Conservation (phyloP, 306 rosid species). For the Leucaena leucocephala region DNA sequence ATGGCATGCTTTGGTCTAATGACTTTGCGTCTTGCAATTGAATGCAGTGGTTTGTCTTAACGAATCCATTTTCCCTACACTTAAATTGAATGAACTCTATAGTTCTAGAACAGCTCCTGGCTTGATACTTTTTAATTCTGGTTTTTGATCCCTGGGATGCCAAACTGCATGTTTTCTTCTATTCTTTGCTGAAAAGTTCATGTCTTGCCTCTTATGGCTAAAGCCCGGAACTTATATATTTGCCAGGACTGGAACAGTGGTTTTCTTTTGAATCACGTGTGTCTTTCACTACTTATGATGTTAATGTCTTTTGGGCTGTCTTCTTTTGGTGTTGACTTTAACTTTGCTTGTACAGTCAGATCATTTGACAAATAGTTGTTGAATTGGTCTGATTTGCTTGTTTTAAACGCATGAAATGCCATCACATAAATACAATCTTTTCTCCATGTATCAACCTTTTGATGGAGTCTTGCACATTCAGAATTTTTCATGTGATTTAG, state of each 20-base stretch:
- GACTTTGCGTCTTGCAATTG: slow-evolving; percentile 2
- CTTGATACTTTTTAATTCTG: not conserved
- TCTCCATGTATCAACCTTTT: not conserved
- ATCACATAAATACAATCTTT: not conserved
- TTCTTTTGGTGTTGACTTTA: not conserved
- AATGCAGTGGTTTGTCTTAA: not conserved
- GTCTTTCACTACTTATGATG: not conserved
- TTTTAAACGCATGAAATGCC: slow-evolving; percentile 9
- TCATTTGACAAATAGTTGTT: not conserved
- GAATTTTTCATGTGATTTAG: not conserved
- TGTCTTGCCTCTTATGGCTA: not conserved
- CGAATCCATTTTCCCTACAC: not conserved
- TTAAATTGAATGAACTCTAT: slow-evolving; percentile 1
- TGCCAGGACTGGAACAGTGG: not conserved
- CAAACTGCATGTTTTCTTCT: not conserved
- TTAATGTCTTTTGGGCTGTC: not conserved
- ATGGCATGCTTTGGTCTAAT: not conserved
- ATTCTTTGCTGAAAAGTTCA: not conserved
- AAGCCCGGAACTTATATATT: not conserved
- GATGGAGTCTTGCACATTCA: slow-evolving; percentile 1
- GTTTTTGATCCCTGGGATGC: not conserved
- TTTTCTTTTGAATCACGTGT: not conserved
- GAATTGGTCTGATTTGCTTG: slow-evolving; percentile 12
- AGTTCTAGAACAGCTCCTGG: not conserved
- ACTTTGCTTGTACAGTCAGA: slow-evolving; percentile 2